Base-by-base conservation (phyloP, 2,329 filamentous ascomycete genomes). In the Neurospora sp. region DNA sequence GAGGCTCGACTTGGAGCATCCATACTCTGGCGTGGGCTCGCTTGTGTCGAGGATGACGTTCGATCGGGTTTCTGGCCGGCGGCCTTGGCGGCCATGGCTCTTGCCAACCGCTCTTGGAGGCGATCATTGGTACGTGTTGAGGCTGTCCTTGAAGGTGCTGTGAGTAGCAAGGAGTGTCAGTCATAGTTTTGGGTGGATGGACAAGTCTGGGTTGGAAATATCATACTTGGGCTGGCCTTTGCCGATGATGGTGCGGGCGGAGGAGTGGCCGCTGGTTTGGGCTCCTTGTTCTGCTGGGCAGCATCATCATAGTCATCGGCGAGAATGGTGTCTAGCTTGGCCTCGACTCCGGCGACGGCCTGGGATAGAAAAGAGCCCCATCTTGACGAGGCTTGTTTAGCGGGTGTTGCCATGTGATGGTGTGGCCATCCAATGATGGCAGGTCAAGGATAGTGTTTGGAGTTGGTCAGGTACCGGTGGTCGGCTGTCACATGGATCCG, bases 291-390 rank as follows among this genome's bases (percentile, higher is more conserved):
- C 43, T 67, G 42, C 40, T 74, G 71, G 40, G 67, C 70, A 9
- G 81, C 80, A 39, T 80, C 79, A 67, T 87, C 87, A 62, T 90
- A 89, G 69, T 92, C 89, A 74, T 97, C 94, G 69, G 93, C 89
- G 72, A 99, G 86, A 71, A 99, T 97, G 67, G 88, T 94, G 79
- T 99, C 96, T 71, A 99, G 87, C 62, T 92, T 90, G 71, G 94
- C 96, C 82, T 99, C 96, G 70, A 99, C 91, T 72, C 94, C 94
- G 69, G 94, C 93, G 72, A 98, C 93, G 73, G 95, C 94, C 80
- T 95, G 93, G 74, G 93, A 92, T 71, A 97, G 86, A 78, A 97
- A 91, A 39, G 89, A 89, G 66, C 90, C 91, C 91, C 91, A 93
- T 88, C 87, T 86, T 68, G 87, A 86, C 67, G 86, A 86, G 72